These are phyloP conservation scores for Sugiyamaella pinicola DNA, from an alignment of 1,139 yeast species.

Conservation along the genomic window DNA sequence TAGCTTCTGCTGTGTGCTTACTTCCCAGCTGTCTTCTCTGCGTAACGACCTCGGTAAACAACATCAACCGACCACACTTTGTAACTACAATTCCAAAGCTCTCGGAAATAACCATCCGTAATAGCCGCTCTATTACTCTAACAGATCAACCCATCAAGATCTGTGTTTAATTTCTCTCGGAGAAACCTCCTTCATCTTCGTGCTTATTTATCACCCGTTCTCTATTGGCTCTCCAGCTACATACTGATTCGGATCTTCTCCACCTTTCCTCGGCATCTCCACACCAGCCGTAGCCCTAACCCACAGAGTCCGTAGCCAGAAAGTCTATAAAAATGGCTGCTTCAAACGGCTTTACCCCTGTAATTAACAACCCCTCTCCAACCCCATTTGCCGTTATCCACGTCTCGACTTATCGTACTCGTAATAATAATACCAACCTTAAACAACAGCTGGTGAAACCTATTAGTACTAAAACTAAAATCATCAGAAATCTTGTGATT, in stretches of 20 bases:
- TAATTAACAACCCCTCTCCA: slow-evolving; percentile 5
- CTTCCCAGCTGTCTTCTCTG: too few species aligned
- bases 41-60: too few species aligned
- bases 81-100: too few species aligned
- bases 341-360: slow-evolving; percentile 6
- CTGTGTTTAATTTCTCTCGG: too few species aligned
- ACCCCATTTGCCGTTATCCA: slow-evolving; percentile 2
- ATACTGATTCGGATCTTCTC: neutral
- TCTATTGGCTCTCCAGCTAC: slow-evolving; percentile 3
- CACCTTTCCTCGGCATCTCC: neutral
- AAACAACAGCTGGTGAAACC: neutral
- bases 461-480: neutral
- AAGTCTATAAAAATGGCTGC: neutral
- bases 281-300: neutral
- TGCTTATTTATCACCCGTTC: neutral
- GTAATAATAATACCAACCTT: neutral
- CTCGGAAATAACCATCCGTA: too few species aligned
- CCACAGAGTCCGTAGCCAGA: neutral
- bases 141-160: too few species aligned
- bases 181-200: too few species aligned
- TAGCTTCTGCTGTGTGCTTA: too few species aligned
- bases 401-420: slow-evolving; percentile 4
- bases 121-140: too few species aligned
- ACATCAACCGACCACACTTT: too few species aligned
- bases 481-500: neutral